A percentile compares a stretch with the other conserved stretches of the same genome.
Evolutionary conservation across 1,284 basidiomycete species (phyloP).

Genomic region (Marasmius sp.): DNA sequence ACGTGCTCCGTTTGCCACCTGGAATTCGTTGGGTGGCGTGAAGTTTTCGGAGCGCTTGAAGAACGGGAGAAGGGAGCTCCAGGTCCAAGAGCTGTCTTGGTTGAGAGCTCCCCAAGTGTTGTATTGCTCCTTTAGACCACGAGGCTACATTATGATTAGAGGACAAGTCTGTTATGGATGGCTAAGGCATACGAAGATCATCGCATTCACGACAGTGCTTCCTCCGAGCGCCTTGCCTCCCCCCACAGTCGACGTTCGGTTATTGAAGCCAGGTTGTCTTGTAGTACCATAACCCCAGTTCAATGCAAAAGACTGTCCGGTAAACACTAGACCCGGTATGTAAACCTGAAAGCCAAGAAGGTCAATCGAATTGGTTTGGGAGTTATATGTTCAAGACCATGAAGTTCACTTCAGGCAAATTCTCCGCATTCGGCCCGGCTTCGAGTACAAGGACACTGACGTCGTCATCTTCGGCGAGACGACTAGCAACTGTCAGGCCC

Average conservation of each 20-base stretch:
- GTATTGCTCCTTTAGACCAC: slow-evolving; percentile 30
- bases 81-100: slow-evolving; percentile 30
- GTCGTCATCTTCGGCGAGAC: slow-evolving; percentile 13
- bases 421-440: slow-evolving; percentile 24
- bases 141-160: slow-evolving; percentile 17
- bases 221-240: slow-evolving; percentile 33
- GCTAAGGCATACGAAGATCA: slow-evolving; percentile 25
- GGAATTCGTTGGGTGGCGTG: slow-evolving; percentile 22
- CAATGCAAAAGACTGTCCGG: slow-evolving; percentile 24
- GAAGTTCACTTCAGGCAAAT: slow-evolving; percentile 24
- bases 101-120: slow-evolving; percentile 29
- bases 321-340: slow-evolving; percentile 28
- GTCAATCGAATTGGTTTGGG: neutral
- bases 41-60: slow-evolving; percentile 31
- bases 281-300: slow-evolving; percentile 27
- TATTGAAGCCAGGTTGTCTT: slow-evolving; percentile 24
- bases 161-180: neutral
- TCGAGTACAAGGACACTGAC: slow-evolving; percentile 14
- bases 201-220: slow-evolving; percentile 28
- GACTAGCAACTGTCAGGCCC: slow-evolving; percentile 18
- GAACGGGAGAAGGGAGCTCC: slow-evolving; percentile 28
- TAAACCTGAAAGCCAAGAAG: slow-evolving; percentile 20
- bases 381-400: neutral
- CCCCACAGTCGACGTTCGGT: slow-evolving; percentile 21
- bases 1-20: neutral